Base-by-base conservation (phyloP, 2,329 filamentous ascomycete genomes). In the Chrysoporthe austroafricana region DNA sequence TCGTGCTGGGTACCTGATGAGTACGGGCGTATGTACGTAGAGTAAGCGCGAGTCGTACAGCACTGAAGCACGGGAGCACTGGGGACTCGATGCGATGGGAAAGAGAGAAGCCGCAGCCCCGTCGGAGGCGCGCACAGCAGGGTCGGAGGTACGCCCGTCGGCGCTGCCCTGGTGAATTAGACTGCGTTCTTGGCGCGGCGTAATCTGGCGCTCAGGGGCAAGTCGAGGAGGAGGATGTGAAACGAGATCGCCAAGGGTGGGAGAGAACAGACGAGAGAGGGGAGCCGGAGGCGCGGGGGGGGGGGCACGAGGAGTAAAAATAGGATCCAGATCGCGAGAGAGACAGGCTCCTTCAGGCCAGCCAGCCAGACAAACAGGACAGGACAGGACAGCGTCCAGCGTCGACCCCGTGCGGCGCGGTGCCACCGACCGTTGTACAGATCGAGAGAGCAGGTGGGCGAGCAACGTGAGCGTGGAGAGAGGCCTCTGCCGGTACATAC, bases 141-240 rank as follows among this genome's bases (percentile, higher is more conserved):
- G 36, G 21, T 60, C 7, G 50, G n/a, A 4, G 50, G 9, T 54
- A 5, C n/a, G 42, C 39, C 13, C 4, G 36, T 26, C 9, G 59
- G 4, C 26, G 8, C 21, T 32, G 43, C 16, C n/a, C 18, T 34
- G 21, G n/a, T 13, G 36, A 48, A 46, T 21, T 60, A 21, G 43
- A 44, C 18, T 32, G 36, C 9, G n/a, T 32, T 32, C 26, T 61
- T 44, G 59, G 59, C 59, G 39, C 36, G 59, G 59, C 59, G 59
- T 4, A 61, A 61, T 61, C 26, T 34, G 59, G 43, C 59, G 59
- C 59, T 61, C 59, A 61, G 59, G 59, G 59, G 59, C 59, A 34
- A 18, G 11, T 14, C 21, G 48, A 48, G 18, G 13, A 46, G 21
- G 43, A 46, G 34, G 59, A 61, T n/a, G 48, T 61, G 59, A 61